These are phyloP conservation scores for Penicillium concentricum DNA, from an alignment of 2,329 filamentous ascomycete genomes.

Conservation along the genomic window DNA sequence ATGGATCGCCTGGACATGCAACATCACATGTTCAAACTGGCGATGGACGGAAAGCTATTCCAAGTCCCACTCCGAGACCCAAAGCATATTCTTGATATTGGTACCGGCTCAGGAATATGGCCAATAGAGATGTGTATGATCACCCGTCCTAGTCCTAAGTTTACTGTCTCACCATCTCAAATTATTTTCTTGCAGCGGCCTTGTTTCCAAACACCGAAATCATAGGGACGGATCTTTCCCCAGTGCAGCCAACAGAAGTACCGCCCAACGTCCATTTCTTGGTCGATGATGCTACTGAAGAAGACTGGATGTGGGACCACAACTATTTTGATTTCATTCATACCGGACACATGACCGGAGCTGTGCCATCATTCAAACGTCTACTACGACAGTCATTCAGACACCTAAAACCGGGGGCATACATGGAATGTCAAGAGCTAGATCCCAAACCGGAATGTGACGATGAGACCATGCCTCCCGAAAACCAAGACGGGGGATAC, in stretches of 20 bases:
- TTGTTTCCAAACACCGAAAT: conserved; percentile 59
- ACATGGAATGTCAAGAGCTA: conserved; percentile 46
- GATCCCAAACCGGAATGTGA: conserved; percentile 52
- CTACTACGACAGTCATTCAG: conserved; percentile 54
- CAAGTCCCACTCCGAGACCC: conserved; percentile 48
- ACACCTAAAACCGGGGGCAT: conserved; percentile 59
- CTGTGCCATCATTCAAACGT: conserved; percentile 56
- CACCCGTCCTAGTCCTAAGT: neutral
- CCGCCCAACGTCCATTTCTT: conserved; percentile 73
- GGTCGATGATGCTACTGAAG: conserved; percentile 65
- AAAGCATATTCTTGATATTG: conserved; percentile 55
- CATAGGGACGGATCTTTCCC: conserved; percentile 65
- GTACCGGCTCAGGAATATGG: conserved; percentile 66
- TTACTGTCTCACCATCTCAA: conserved; percentile 11
- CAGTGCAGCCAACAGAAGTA: conserved; percentile 64
- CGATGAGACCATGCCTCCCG: conserved; percentile 52
- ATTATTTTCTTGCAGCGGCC: conserved; percentile 27
- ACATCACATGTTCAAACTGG: conserved; percentile 54
- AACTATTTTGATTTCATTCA: conserved; percentile 60
- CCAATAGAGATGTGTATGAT: conserved; percentile 62
- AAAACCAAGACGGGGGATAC: conserved; percentile 38
- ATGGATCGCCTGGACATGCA: conserved; percentile 56
- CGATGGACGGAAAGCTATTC: conserved; percentile 48
- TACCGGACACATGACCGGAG: conserved; percentile 58
- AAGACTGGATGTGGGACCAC: conserved; percentile 57